Evolutionary conservation across 2,329 filamentous ascomycete genomes (phyloP), one percentile per base, ranked within the genome.

Genomic region (Pseudocercospora crystallina): DNA sequence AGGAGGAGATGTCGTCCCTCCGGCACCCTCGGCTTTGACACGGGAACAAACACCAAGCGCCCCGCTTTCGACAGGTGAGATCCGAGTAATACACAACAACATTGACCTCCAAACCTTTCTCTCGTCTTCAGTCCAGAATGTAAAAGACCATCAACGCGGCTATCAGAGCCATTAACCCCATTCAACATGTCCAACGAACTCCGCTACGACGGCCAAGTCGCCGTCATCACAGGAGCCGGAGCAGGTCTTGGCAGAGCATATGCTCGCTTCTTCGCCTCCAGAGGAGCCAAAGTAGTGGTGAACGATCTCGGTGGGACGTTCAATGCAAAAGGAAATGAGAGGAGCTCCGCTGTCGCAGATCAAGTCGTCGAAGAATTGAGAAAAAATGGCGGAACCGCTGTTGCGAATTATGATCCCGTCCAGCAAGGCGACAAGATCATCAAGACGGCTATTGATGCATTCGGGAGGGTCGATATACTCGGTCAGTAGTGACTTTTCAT

Each of bases 391-490:
- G 92, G 92, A 69, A 92, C 95, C 74, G 94, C 92, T 53, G 90
- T 95, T 44, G 90, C 91, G 72, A 96, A 96, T 80, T 96, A 96
- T 78, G 87, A 97, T 77, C 84, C 83, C 71, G 91, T 95, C 74
- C 89, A 94, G 76, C 80, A 91, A 65, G 94, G 94, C 64, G 90
- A 96, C 55, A 86, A 82, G 73, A 97, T 97, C 71, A 92, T 97
- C 74, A 85, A 91, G 58, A 90, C 87, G 17, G 88, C 88, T 62
- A 86, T 92, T 69, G 77, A 87, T 70, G 76, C 76, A 40, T 94
- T 85, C 67, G 88, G 90, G 59, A 88, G 91, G 64, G 81, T 97
- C 72, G 92, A 97, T 71, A 78, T 97, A 59, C 84, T 97, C 30
- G 49, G 47, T 50, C 17, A 42, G 26, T 32, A 2, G 7, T 8